phyloP scores from a whole-genome alignment of 352 stramenopile species.

The Phytophthora idaei region DNA sequence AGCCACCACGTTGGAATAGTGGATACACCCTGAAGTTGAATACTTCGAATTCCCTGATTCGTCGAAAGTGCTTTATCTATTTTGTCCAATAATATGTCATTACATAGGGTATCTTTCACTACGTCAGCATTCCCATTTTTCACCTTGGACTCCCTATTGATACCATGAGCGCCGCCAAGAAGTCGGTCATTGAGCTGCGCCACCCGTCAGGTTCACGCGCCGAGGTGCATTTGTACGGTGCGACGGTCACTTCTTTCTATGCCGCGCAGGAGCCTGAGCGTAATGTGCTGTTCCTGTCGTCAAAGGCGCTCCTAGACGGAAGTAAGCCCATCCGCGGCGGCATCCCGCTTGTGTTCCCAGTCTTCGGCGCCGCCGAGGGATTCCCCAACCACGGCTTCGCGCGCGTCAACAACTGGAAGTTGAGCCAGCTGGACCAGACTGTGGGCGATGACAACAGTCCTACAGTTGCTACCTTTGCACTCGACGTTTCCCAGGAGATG shows the following conservation, averaged over 20 bases:
- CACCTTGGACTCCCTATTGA: not conserved
- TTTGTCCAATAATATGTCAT: not conserved
- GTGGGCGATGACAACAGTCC: conserved; percentile 46
- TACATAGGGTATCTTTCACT: not conserved
- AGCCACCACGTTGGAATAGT: not conserved
- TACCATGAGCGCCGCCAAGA: conserved; percentile 26
- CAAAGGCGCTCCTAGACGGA: conserved; percentile 89
- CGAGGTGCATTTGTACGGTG: conserved; percentile 91
- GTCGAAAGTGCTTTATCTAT: not conserved
- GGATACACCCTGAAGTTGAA: not conserved
- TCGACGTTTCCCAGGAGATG: conserved; percentile 48
- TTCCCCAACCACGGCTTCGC: conserved; percentile 96
- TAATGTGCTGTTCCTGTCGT: conserved; percentile 94
- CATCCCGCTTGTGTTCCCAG: conserved; percentile 96
- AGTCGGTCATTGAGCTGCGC: conserved; percentile 53
- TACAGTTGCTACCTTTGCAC: conserved; percentile 67
- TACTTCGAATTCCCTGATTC: not conserved
- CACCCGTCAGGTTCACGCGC: conserved; percentile 73
- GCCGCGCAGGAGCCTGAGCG: conserved; percentile 58
- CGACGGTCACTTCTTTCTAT: conserved; percentile 91
- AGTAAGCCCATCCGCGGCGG: conserved; percentile 95
- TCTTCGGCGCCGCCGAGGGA: conserved; percentile 90
- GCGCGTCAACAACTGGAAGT: conserved; percentile 74
- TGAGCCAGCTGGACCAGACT: conserved; percentile 53
- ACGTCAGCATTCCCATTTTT: not conserved